A percentile compares a stretch with the other conserved stretches of the same genome.
phyloP scores from a whole-genome alignment of 1,139 yeast genomes.

The Pichia sp. region DNA sequence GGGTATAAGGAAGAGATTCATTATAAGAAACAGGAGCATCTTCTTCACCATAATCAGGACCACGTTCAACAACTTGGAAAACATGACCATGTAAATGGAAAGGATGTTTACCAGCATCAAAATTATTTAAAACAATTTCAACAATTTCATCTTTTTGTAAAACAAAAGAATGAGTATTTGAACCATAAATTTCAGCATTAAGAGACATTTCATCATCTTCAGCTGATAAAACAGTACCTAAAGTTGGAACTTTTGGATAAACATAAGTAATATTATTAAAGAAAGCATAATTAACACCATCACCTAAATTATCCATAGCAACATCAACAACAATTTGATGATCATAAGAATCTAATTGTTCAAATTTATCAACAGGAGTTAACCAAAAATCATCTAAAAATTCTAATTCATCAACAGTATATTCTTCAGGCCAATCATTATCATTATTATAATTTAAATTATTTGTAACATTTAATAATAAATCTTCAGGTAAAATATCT shows the following conservation, averaged over 20 bases:
- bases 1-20: conserved; percentile 43
- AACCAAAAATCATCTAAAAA: conserved; percentile 61
- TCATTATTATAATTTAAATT: conserved; percentile 53
- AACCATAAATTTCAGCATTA: conserved; percentile 62
- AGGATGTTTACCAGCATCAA: conserved; percentile 86
- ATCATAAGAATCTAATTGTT: conserved; percentile 59
- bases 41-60: conserved; percentile 40
- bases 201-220: conserved; percentile 44
- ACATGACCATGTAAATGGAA: conserved; percentile 87
- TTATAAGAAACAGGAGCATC: conserved; percentile 45
- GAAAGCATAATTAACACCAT: conserved; percentile 87
- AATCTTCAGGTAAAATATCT: conserved; percentile 60
- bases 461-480: conserved; percentile 64
- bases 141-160: conserved; percentile 63
- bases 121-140: conserved; percentile 66
- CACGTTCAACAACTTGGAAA: conserved; percentile 61
- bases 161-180: conserved; percentile 69
- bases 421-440: conserved; percentile 42
- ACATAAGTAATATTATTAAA: conserved; percentile 79
- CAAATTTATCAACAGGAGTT: conserved; percentile 48
- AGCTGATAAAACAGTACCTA: conserved; percentile 68
- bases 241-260: conserved; percentile 75
- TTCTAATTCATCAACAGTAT: conserved; percentile 39
- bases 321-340: conserved; percentile 59
- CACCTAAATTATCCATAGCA: conserved; percentile 66